Conservation (phyloP, 495 filamentous ascomycete species). For the Hyaloscypha finlandica region DNA sequence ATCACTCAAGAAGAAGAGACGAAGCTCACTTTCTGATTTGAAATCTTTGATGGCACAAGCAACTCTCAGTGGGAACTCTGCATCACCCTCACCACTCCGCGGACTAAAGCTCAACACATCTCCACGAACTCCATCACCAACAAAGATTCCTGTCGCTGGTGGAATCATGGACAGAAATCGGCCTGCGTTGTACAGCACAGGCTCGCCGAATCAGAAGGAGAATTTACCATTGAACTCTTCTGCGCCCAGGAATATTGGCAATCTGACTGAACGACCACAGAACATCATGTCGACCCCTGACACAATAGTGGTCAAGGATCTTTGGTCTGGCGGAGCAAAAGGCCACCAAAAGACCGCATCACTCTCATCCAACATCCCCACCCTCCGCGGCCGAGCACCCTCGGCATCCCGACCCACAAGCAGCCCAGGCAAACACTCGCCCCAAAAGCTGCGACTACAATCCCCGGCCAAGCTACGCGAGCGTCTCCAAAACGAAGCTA, state of each 20-base stretch:
- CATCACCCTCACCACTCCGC: slow-evolving; percentile 20
- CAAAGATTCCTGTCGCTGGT: slow-evolving; percentile 33
- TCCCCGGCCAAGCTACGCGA: slow-evolving; percentile 92
- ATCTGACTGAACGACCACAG: slow-evolving; percentile 26
- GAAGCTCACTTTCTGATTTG: slow-evolving; percentile 90
- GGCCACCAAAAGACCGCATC: slow-evolving; percentile 26
- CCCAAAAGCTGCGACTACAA: slow-evolving; percentile 75
- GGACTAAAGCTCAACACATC: slow-evolving; percentile 30
- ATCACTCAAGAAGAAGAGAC: slow-evolving; percentile 71
- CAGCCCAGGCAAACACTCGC: slow-evolving; percentile 39
- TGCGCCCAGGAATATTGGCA: slow-evolving; percentile 25
- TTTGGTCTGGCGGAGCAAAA: slow-evolving; percentile 22
- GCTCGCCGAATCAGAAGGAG: slow-evolving; percentile 31
- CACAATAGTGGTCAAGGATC: slow-evolving; percentile 19
- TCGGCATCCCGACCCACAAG: slow-evolving; percentile 33
- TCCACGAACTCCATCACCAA: slow-evolving; percentile 35
- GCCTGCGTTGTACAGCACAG: slow-evolving; percentile 17
- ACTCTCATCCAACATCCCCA: slow-evolving; percentile 34
- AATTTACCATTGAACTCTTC: slow-evolving; percentile 20
- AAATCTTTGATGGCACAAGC: slow-evolving; percentile 58
- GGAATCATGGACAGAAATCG: slow-evolving; percentile 26
- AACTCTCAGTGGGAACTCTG: slow-evolving; percentile 42
- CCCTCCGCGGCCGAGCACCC: slow-evolving; percentile 25
- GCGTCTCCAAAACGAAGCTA: slow-evolving; percentile 80
- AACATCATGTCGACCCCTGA: slow-evolving; percentile 33